Base-by-base conservation (phyloP, 2,329 filamentous ascomycete genomes). In the Tolypocladium ovalisporum region DNA sequence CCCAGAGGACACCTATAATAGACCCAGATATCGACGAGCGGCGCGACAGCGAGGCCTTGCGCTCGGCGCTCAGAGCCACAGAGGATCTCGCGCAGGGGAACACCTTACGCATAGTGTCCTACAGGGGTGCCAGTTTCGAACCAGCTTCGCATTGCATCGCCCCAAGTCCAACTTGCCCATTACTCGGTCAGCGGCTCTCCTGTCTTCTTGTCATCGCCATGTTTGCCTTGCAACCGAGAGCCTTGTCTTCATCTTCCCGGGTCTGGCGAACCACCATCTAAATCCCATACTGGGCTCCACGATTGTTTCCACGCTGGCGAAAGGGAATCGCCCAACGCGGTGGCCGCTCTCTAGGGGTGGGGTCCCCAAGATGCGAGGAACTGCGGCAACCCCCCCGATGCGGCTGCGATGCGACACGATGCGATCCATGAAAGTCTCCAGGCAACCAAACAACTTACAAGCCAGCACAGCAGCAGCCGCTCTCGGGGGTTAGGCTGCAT, bases 401-500 rank as follows among this genome's bases (percentile, higher is more conserved):
- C 44, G 52, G 39, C 37, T 56, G 51, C 59, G 54, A 57, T 56
- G 47, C 53, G 56, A 54, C 54, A 51, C 35, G 42, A 55, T 54
- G 53, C 57, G 37, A 44, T 57, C 44, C 53, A 55, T 8, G 56
- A 53, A 24, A 24, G 12, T 24, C 7, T 54, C 27, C 27, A 29
- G 44, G 12, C 29, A 29, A 19, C 32, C 27, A 35, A 32, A 54
- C 22, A 37, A n/a, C 24, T 54, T 39, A 22, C 47, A 19, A 32
- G 44, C 27, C 27, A n/a, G 44, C 17, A n/a, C 27, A 49, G 32
- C 29, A 52, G 29, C 29, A 19, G 47, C 47, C 47, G 19, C 47
- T 35, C 10, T 52, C 47, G 47, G 47, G 32, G 29, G 29, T 52
- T 34, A 22, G 47, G 47, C 47, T 35, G 47, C 53, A 22, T 37